Conservation (phyloP, 345 rosid species). For the Eucalyptus cloeziana region DNA sequence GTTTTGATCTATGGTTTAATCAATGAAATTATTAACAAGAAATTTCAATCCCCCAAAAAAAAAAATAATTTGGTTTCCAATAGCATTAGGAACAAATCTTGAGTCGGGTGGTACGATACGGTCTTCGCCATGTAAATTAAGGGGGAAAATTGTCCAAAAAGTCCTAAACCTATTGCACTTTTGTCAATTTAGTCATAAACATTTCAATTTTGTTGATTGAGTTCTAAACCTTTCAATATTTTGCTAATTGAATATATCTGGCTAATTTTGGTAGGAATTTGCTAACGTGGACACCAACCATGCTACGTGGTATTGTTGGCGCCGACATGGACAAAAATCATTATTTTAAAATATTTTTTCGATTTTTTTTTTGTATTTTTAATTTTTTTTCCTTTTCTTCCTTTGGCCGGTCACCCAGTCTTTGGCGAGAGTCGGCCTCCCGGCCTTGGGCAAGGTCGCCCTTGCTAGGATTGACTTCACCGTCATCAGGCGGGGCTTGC, state of each 20-base stretch:
- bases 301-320: rapidly evolving
- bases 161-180: rapidly evolving
- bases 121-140: too few species aligned
- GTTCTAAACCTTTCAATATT: rapidly evolving
- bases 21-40: too few species aligned
- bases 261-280: rapidly evolving
- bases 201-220: rapidly evolving
- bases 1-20: too few species aligned
- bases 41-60: too few species aligned
- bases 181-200: rapidly evolving
- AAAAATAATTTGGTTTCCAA: too few species aligned
- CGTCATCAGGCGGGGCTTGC: rapidly evolving
- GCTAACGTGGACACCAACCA: rapidly evolving
- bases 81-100: too few species aligned
- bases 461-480: rapidly evolving
- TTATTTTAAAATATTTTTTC: too few species aligned
- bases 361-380: too few species aligned
- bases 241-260: rapidly evolving
- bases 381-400: rapidly evolving
- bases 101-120: too few species aligned
- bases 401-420: rapidly evolving
- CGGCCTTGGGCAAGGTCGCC: rapidly evolving
- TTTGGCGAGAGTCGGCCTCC: rapidly evolving
- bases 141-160: too few species aligned
- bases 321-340: rapidly evolving